A percentile compares a stretch with the other conserved stretches of the same genome.
Evolutionary conservation across 1,284 basidiomycete genomes (phyloP).

Genomic region (Ustilago shanxiensis): DNA sequence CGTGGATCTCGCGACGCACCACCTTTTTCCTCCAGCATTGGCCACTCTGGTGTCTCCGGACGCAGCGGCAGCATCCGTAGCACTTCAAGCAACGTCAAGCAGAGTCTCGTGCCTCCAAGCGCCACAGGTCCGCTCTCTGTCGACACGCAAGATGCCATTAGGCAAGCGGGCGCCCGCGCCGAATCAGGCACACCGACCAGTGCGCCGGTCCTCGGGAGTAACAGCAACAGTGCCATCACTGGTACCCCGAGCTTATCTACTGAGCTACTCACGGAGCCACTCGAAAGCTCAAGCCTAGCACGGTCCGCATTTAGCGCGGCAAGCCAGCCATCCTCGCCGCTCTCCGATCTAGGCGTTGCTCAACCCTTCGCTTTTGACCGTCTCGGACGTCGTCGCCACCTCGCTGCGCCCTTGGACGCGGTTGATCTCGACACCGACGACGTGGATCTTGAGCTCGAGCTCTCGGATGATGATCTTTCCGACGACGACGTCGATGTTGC

Average conservation of each 20-base stretch:
- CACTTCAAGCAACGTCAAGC: conserved; percentile 20
- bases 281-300: conserved; percentile 25
- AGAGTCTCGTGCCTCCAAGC: background rate
- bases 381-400: conserved; percentile 41
- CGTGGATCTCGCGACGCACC: conserved; percentile 37
- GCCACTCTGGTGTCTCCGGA: conserved; percentile 7
- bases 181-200: conserved; percentile 43
- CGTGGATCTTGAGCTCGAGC: conserved; percentile 53
- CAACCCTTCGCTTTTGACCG: conserved; percentile 30
- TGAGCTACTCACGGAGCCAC: conserved; percentile 27
- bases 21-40: conserved; percentile 11
- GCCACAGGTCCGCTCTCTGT: conserved; percentile 23
- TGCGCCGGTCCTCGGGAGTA: conserved; percentile 43
- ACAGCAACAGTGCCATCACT: conserved; percentile 17
- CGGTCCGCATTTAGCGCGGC: conserved; percentile 32
- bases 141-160: conserved; percentile 38
- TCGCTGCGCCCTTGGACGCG: conserved; percentile 15
- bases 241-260: conserved; percentile 34
- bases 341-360: conserved; percentile 12
- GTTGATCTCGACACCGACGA: conserved; percentile 34
- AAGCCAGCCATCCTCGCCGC: conserved; percentile 49
- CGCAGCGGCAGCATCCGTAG: conserved; percentile 38
- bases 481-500: conserved; percentile 26
- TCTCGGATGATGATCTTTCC: conserved; percentile 59
- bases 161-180: conserved; percentile 28